Evolutionary conservation across 495 filamentous ascomycete species (phyloP), one percentile per base, ranked within the genome.

Genomic region (Neurospora discreta): DNA sequence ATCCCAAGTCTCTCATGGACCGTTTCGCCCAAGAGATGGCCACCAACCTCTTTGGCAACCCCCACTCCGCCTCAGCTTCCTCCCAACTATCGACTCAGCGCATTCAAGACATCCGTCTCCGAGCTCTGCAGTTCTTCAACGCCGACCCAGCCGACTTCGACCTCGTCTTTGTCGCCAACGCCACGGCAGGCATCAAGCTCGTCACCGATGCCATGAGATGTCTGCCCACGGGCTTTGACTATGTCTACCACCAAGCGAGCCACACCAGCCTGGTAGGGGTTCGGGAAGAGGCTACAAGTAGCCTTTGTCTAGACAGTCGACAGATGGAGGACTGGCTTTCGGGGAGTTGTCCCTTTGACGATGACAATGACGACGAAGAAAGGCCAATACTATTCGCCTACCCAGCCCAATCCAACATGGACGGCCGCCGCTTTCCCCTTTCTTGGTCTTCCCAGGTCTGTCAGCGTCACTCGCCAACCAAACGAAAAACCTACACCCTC

Each of bases 331-430:
- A 76, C 1, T 96, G 92, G 93, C 79, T 93, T 10, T 77, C 69
- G 5, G 79, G 81, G 8, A 41, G 30, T 16, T 58, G 72, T 52
- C 78, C 75, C 30, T 68, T 79, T 38, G 71, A 73, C 2, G 72
- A 33, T 33, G 5, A 70, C 13, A 43, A 40, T 8, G 69, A 44
- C 3, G 30, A 52, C 65, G 13, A 52, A 42, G 13, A 60, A 42
- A 44, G 39, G 46, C 76, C 83, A 1, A 79, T 78, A 3, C 80
- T 98, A 6, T 93, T 98, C 77, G 92, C 92, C 18, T 98, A 91
- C 77, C 93, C 95, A 13, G 94, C 89, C 3, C 95, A 98, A 76
- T 97, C 94, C 18, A 98, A 98, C 77, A 90, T 98, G 90, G 91
- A 94, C 73, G 95, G 95, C n/a, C 86, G 88, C 15, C 88, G 93